A percentile compares a stretch with the other conserved stretches of the same genome.
These are phyloP conservation scores for Coemansia furcata DNA, from an alignment of 192 early-diverging fungal genomes.

Conservation along the genomic window DNA sequence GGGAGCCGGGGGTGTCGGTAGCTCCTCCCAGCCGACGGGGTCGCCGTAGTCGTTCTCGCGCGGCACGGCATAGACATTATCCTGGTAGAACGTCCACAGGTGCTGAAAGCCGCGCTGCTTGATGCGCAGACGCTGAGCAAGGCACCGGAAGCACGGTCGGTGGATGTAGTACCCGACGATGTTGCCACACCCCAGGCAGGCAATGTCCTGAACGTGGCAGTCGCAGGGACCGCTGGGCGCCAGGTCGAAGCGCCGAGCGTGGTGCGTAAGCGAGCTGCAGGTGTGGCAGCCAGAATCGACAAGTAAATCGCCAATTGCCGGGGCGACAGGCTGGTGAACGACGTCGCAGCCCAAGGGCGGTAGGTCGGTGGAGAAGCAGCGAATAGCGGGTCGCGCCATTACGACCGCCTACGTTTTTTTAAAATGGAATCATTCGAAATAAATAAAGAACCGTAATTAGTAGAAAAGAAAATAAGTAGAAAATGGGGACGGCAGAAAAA, in stretches of 20 bases:
- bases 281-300: slow-evolving; percentile 33
- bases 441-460: not conserved
- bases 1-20: slow-evolving; percentile 33
- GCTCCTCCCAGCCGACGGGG: slow-evolving; percentile 37
- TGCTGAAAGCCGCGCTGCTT: slow-evolving; percentile 53
- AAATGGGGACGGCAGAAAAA: not conserved
- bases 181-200: slow-evolving; percentile 50
- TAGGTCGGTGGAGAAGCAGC: slow-evolving; percentile 47
- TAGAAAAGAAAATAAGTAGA: not conserved
- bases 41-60: slow-evolving; percentile 38
- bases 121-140: slow-evolving; percentile 49
- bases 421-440: not conserved
- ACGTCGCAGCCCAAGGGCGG: slow-evolving; percentile 49
- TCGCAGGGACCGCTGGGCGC: slow-evolving; percentile 47
- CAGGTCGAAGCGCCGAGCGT: slow-evolving; percentile 49
- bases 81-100: slow-evolving; percentile 52
- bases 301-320: slow-evolving; percentile 34
- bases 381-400: slow-evolving; percentile 46
- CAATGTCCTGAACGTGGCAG: slow-evolving; percentile 53
- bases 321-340: slow-evolving; percentile 38
- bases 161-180: slow-evolving; percentile 51
- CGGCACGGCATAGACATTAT: slow-evolving; percentile 43
- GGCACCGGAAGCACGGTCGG: slow-evolving; percentile 47
- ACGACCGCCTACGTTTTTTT: slow-evolving; percentile 28
- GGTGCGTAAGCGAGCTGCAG: slow-evolving; percentile 37